A percentile compares a stretch with the other conserved stretches of the same genome.
phyloP scores from a whole-genome alignment of 2,329 filamentous ascomycete species.

The Furcasterigmium sp. region DNA sequence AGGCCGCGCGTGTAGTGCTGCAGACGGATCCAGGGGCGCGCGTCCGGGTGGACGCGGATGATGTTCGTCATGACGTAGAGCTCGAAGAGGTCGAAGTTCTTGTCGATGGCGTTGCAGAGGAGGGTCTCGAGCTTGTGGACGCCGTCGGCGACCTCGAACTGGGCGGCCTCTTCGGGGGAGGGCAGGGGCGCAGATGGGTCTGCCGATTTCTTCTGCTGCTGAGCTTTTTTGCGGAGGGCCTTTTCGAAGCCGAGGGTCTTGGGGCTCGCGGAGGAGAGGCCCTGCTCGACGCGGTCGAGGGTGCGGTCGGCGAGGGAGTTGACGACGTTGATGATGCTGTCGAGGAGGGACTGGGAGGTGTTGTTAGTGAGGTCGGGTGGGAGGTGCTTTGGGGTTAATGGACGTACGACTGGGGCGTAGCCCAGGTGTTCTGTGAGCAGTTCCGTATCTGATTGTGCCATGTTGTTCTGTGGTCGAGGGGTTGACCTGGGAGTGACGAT shows the following conservation, averaged over 20 bases:
- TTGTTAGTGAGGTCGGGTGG: constrained; percentile 1
- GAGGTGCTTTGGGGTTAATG: constrained; percentile 8
- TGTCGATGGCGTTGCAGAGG: constrained; percentile 74
- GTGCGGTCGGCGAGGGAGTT: constrained; percentile 91
- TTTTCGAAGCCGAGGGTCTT: constrained; percentile 71
- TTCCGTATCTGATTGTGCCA: constrained; percentile 43
- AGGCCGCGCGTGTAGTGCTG: constrained; percentile 74
- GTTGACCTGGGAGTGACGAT: neutral
- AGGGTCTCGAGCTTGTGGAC: constrained; percentile 80
- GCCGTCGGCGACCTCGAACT: constrained; percentile 78
- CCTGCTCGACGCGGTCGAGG: constrained; percentile 80
- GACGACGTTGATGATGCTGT: constrained; percentile 96
- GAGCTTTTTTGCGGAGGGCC: constrained; percentile 26
- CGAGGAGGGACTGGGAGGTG: constrained; percentile 71
- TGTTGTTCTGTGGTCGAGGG: constrained; percentile 1
- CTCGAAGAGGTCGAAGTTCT: constrained; percentile 81
- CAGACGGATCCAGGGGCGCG: constrained; percentile 74
- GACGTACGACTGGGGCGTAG: constrained; percentile 81
- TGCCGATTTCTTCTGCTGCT: constrained; percentile 28
- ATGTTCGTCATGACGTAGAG: constrained; percentile 89
- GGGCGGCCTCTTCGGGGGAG: constrained; percentile 31
- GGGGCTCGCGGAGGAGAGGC: constrained; percentile 69
- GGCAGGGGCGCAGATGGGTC: constrained; percentile 30
- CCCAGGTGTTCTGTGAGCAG: constrained; percentile 93
- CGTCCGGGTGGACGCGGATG: constrained; percentile 61